phyloP scores from a whole-genome alignment of 2,329 filamentous ascomycete species.

The Calonectria ilicicola region DNA sequence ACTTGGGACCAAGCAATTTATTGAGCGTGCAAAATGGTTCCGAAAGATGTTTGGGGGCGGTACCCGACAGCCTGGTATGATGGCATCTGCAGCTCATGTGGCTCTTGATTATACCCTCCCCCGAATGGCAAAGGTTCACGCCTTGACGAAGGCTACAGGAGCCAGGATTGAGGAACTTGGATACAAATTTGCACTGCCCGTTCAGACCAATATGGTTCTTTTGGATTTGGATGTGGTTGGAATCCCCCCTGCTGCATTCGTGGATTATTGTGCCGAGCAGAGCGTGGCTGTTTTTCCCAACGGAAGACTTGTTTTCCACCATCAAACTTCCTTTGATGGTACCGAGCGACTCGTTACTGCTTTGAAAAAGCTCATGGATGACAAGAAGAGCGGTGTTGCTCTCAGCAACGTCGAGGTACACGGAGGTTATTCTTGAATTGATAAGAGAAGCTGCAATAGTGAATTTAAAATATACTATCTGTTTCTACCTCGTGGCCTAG shows the following conservation, averaged over 20 bases:
- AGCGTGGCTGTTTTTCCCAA: slow-evolving; percentile 21
- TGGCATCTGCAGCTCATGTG: slow-evolving; percentile 75
- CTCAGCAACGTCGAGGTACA: slow-evolving; percentile 9
- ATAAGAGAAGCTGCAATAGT: too few relatives aligned
- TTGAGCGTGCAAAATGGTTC: slow-evolving; percentile 52
- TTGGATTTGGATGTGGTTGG: slow-evolving; percentile 32
- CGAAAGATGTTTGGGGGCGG: slow-evolving; percentile 80
- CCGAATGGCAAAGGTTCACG: slow-evolving; percentile 33
- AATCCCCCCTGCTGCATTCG: slow-evolving; percentile 36
- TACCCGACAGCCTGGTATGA: slow-evolving; percentile 76
- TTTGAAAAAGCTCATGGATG: slow-evolving; percentile 12
- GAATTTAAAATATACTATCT: too few relatives aligned
- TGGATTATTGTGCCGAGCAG: slow-evolving; percentile 17
- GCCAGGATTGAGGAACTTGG: slow-evolving; percentile 23
- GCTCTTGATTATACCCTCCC: slow-evolving; percentile 59
- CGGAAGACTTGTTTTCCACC: slow-evolving; percentile 21
- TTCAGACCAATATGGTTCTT: slow-evolving; percentile 44
- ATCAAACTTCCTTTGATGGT: neutral
- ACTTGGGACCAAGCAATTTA: slow-evolving; percentile 58
- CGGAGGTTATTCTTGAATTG: slow-evolving; percentile 5
- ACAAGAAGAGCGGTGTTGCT: neutral
- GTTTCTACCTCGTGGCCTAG: too few relatives aligned
- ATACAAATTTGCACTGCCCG: slow-evolving; percentile 39
- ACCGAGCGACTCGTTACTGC: neutral
- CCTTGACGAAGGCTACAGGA: slow-evolving; percentile 30